Percentiles rank a stretch among this genome's conserved stretches.
phyloP scores from a whole-genome alignment of 2,329 filamentous ascomycete species.

The Zymoseptoria passerinii region DNA sequence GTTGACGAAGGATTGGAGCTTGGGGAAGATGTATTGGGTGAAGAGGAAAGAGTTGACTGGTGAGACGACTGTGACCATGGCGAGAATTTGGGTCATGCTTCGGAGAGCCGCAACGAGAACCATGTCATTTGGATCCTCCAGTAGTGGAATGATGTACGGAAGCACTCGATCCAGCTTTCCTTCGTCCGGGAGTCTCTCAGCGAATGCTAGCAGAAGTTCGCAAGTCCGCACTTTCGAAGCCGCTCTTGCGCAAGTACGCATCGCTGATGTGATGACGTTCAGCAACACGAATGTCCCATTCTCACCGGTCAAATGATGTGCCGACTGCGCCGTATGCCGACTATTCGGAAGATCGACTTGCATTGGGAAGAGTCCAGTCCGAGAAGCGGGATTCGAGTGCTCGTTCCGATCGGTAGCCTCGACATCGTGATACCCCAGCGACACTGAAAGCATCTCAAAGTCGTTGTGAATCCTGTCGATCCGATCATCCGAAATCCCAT shows the following conservation, averaged over 20 bases:
- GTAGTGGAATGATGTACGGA: conserved; percentile 75
- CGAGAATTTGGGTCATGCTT: conserved; percentile 79
- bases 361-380: conserved; percentile 64
- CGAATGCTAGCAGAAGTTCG: conserved; percentile 84
- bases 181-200: conserved; percentile 85
- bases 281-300: conserved; percentile 91
- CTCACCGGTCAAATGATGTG: conserved; percentile 56
- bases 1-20: conserved; percentile 50
- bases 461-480: conserved; percentile 90
- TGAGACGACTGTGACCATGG: conserved; percentile 81
- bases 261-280: conserved; percentile 76
- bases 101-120: conserved; percentile 80
- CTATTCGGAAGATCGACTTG: conserved; percentile 81
- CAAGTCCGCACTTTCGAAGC: conserved; percentile 83
- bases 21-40: conserved; percentile 56
- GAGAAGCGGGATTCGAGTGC: conserved; percentile 30
- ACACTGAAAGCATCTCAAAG: conserved; percentile 96
- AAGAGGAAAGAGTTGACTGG: conserved; percentile 61
- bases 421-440: conserved; percentile 65
- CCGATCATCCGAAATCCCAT: conserved; percentile 82
- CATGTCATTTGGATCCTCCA: conserved; percentile 73
- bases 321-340: conserved; percentile 58
- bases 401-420: conserved; percentile 22
- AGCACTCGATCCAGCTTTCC: conserved; percentile 89
- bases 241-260: conserved; percentile 81